Evolutionary conservation across 345 rosid genomes (phyloP).

Genomic region (Excoecaria agallocha): DNA sequence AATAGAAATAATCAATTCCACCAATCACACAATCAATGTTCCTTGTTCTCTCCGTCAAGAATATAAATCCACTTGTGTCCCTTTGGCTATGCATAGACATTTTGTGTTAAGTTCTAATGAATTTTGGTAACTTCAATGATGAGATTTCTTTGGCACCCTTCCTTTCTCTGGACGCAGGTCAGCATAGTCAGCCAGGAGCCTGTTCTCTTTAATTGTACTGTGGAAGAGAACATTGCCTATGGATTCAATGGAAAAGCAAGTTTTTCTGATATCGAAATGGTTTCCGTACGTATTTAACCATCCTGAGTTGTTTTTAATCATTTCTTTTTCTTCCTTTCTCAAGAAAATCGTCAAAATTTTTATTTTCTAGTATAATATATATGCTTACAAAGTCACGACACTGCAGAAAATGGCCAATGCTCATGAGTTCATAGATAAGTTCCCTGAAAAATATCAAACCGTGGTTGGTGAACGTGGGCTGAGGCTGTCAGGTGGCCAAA

Average conservation of each 20-base stretch:
- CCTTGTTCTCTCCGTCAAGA: not conserved
- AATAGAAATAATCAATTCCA: not conserved
- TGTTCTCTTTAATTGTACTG: constrained; percentile 59
- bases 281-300: constrained; percentile 50
- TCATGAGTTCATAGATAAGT: constrained; percentile 71
- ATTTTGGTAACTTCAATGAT: not conserved
- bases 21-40: not conserved
- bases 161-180: constrained; percentile 40
- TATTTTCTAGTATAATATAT: not conserved
- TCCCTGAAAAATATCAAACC: constrained; percentile 78
- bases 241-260: constrained; percentile 65
- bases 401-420: constrained; percentile 98
- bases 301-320: not conserved
- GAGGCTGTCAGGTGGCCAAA: constrained; percentile 95
- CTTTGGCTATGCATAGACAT: not conserved
- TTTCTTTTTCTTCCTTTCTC: not conserved
- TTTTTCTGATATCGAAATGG: constrained; percentile 55
- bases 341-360: not conserved
- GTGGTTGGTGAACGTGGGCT: constrained; percentile 86
- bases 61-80: not conserved
- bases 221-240: constrained; percentile 61
- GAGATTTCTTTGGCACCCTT: not conserved
- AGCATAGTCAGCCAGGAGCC: constrained; percentile 99
- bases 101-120: not conserved
- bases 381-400: not conserved